phyloP scores from a whole-genome alignment of 371 early-diverging fungal genomes.

The Rhizopus microsporus region DNA sequence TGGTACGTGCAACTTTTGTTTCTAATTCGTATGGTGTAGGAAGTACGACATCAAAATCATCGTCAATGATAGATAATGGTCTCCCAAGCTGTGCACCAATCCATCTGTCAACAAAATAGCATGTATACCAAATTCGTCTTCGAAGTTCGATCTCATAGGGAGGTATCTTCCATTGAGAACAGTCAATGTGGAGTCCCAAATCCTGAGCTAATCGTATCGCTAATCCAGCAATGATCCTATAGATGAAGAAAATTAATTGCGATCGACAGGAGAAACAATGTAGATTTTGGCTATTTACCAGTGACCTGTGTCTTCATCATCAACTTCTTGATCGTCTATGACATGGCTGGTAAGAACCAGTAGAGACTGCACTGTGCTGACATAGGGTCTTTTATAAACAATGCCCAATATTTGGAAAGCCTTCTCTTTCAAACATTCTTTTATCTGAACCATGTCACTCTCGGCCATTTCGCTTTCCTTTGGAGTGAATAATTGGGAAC shows the following conservation, averaged over 20 bases:
- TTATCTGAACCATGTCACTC: neutral
- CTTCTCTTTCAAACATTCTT: conserved; percentile 17
- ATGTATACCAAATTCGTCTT: conserved; percentile 42
- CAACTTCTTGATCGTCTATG: conserved; percentile 14
- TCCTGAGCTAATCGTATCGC: conserved; percentile 67
- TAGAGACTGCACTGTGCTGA: conserved; percentile 43
- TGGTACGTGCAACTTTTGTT: neutral
- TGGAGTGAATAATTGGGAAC: conserved; percentile 18
- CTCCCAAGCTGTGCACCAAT: conserved; percentile 38
- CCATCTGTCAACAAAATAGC: conserved; percentile 44
- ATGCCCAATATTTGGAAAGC: conserved; percentile 25
- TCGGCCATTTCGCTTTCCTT: conserved; percentile 13
- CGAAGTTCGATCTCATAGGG: conserved; percentile 43
- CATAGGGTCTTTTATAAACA: conserved; percentile 34
- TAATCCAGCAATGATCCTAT: conserved; percentile 38
- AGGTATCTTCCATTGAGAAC: conserved; percentile 42
- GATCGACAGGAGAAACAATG: conserved; percentile 5
- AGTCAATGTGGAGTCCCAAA: conserved; percentile 52
- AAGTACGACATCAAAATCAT: conserved; percentile 43
- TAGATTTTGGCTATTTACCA: conserved; percentile 16
- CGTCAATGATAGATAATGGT: conserved; percentile 34
- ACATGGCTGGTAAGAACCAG: conserved; percentile 36
- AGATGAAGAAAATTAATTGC: conserved; percentile 27
- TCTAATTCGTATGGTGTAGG: conserved; percentile 40
- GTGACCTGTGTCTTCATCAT: conserved; percentile 36